phyloP scores from a whole-genome alignment of 768 basidiomycete genomes.

The Gymnopilus dilepis region DNA sequence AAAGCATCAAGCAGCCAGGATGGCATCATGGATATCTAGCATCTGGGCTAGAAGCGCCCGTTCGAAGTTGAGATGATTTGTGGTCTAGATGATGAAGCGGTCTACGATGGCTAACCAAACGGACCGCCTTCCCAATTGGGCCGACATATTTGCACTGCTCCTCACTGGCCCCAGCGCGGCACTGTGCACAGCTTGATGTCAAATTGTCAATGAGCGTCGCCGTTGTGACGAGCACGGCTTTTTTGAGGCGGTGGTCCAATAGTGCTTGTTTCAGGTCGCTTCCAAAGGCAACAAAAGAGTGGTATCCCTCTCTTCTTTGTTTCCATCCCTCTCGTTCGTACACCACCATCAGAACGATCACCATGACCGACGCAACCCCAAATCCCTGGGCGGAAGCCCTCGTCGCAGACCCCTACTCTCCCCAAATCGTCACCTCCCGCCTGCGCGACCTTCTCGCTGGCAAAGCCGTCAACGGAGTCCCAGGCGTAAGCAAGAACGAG shows the following conservation, averaged over 20 bases:
- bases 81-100: too few relatives aligned
- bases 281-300: background rate
- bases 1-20: too few relatives aligned
- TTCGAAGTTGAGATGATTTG: too few relatives aligned
- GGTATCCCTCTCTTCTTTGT: background rate
- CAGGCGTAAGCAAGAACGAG: background rate
- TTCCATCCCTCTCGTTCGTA: too few relatives aligned
- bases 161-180: too few relatives aligned
- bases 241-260: background rate
- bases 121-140: too few relatives aligned
- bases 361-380: background rate
- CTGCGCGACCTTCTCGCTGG: constrained; percentile 7
- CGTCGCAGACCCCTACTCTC: constrained; percentile 8
- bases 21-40: too few relatives aligned
- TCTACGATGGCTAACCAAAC: too few relatives aligned
- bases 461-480: background rate
- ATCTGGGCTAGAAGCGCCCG: too few relatives aligned
- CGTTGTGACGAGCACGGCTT: background rate
- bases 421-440: constrained; percentile 1
- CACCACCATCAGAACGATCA: background rate
- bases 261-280: background rate
- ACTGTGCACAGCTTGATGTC: too few relatives aligned
- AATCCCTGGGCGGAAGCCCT: constrained; percentile 7
- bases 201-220: too few relatives aligned
- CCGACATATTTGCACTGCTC: too few relatives aligned